Evolutionary conservation across 176 grass and related monocot species (phyloP), one percentile per base, ranked within the genome.

Genomic region (Echinochloa phyllopogon): DNA sequence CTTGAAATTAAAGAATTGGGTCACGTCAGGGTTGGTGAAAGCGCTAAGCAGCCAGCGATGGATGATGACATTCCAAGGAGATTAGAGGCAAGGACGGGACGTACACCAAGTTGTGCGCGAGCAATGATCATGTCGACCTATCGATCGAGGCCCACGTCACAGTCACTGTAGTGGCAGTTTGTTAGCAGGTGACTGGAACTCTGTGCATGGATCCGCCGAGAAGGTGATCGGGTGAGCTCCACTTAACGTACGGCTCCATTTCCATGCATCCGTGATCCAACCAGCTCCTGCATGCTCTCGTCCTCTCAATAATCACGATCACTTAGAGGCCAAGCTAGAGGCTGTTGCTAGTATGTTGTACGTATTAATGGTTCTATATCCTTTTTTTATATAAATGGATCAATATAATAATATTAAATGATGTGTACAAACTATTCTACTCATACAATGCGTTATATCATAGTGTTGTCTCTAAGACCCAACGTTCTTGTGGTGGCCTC

Each of bases 91-190:
- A 75, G 44, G 74, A 83, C 44, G 80, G 69, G 63, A 38, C 80
- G 86, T 55, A 62, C 65, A 44, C 47, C 74, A 23, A 10, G 18
- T 43, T 43, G 82, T 17, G 60, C 6, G 29, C 86, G 18, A 14
- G 74, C 24, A 78, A 88, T 84, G 57, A 88, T 78, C 65, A 5
- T 83, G 86, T 88, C 74, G 80, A 77, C 10, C 3, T 29, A 38
- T 50, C 6, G n/a, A n/a, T 6, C 37, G 75, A 76, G 53, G 74
- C 5, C 74, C 74, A 59, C 50, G 21, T 6, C 12, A 20, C 48
- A 77, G 15, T 25, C 50, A 15, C 55, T 20, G 51, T 23, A 13
- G 51, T 36, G 51, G 72, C 50, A 12, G 29, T 33, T 33, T 33
- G 29, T 33, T 33, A 33, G 51, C 36, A 21, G 13, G 2, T 64